Base-by-base conservation (phyloP, 2,329 filamentous ascomycete species). In the Pseudonectria buxi region DNA sequence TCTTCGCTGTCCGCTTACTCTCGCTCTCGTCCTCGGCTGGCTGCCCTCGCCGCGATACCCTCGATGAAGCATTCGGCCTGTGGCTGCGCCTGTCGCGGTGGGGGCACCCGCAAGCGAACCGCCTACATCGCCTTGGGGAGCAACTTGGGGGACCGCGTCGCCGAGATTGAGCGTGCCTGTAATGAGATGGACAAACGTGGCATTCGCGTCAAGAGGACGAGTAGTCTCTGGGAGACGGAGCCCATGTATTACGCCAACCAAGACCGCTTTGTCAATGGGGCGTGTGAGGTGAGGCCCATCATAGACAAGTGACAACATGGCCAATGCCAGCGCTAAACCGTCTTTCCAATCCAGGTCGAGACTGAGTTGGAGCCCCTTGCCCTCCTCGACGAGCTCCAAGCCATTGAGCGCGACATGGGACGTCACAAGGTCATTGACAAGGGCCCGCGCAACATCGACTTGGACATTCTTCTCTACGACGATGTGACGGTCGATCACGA, bases 171-270 rank as follows among this genome's bases (percentile, higher is more conserved):
- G 59, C 71, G 74, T 51, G 90, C 92, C 1, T 89, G 88, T 57
- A 70, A 69, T 29, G 76, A 83, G 55, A 87, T 98, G 78, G 78
- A 85, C 44, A 66, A 70, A 29, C 70, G 76, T 14, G 80, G 78
- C 24, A 86, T 96, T 55, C 76, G 64, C 35, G 74, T 98, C 26
- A 72, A 78, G 52, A 73, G 81, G 50, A 95, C 90, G 0, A 96
- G 90, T 59, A 83, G 80, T 42, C 69, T 98, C 3, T 98, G 92
- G 75, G 88, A 96, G 65, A 98, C 90, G 4, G 80, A 86, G 50
- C 87, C 92, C 14, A 98, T 98, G 92, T 98, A 98, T 61, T 84
- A 95, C 45, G 67, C 84, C 44, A 83, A 95, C 44, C 92, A 98
- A 59, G 80, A 81, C 44, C 76, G 77, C 22, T 98, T 98, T 56